Evolutionary conservation across 1,284 basidiomycete genomes (phyloP).

Genomic region (Pseudozyma thailandica): DNA sequence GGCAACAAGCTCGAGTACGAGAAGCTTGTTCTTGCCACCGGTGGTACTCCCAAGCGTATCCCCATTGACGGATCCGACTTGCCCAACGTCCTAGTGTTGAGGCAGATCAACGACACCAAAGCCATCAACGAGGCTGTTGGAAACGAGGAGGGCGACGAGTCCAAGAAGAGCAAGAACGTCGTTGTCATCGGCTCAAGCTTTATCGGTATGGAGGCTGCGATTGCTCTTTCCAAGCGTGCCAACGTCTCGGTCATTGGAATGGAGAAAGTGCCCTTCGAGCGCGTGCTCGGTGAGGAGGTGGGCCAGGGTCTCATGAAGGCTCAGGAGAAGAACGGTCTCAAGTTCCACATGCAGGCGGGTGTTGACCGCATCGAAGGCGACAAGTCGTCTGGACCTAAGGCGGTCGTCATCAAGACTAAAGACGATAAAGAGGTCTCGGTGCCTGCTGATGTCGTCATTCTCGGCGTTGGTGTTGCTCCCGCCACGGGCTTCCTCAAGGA

Average conservation of each 20-base stretch:
- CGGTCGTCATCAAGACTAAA: slow-evolving; percentile 75
- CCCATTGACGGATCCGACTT: slow-evolving; percentile 83
- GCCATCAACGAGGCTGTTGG: slow-evolving; percentile 77
- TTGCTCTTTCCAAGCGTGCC: slow-evolving; percentile 76
- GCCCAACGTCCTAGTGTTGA: slow-evolving; percentile 81
- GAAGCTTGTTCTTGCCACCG: slow-evolving; percentile 69
- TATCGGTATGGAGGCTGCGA: slow-evolving; percentile 91
- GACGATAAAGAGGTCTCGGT: slow-evolving; percentile 73
- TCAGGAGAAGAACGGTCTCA: slow-evolving; percentile 76
- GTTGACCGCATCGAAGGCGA: slow-evolving; percentile 78
- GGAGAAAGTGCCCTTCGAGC: slow-evolving; percentile 84
- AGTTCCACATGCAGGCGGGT: slow-evolving; percentile 79
- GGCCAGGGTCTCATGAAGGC: slow-evolving; percentile 81
- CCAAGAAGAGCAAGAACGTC: slow-evolving; percentile 72
- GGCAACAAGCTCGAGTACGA: slow-evolving; percentile 67
- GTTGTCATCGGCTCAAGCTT: slow-evolving; percentile 91
- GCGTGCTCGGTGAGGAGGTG: slow-evolving; percentile 82
- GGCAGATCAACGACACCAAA: slow-evolving; percentile 79
- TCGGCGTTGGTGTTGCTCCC: slow-evolving; percentile 89
- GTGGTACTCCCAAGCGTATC: slow-evolving; percentile 72
- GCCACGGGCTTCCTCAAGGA: slow-evolving; percentile 84
- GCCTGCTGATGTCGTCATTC: slow-evolving; percentile 81
- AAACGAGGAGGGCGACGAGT: slow-evolving; percentile 61
- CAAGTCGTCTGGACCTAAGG: slow-evolving; percentile 34
- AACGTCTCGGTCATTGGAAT: slow-evolving; percentile 85